These are phyloP conservation scores for Exophiala lecanii-corni DNA, from an alignment of 2,329 filamentous ascomycete species.

Conservation along the genomic window DNA sequence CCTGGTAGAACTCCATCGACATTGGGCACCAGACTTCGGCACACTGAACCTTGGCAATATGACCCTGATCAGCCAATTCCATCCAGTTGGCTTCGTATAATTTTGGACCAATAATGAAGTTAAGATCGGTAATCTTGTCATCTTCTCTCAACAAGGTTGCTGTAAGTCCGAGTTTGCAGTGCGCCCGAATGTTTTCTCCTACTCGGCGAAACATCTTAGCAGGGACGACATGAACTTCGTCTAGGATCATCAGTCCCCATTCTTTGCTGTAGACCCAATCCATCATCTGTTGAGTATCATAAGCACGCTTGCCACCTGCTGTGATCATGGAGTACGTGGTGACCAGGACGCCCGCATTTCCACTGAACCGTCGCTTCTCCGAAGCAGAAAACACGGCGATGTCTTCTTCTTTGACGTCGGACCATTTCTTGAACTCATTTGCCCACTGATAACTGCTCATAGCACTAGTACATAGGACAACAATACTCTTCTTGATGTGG, in stretches of 20 bases:
- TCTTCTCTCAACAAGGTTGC: slow-evolving; percentile 93
- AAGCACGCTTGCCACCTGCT: slow-evolving; percentile 72
- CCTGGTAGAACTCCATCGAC: slow-evolving; percentile 96
- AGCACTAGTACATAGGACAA: slow-evolving; percentile 91
- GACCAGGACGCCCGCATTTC: slow-evolving; percentile 92
- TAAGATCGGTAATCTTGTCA: slow-evolving; percentile 95
- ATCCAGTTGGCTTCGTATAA: slow-evolving; percentile 99
- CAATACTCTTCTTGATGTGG: slow-evolving; percentile 93
- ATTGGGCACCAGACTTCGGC: slow-evolving; percentile 99
- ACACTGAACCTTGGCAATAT: slow-evolving; percentile 95
- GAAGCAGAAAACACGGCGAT: slow-evolving; percentile 94
- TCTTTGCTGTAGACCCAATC: slow-evolving; percentile 82
- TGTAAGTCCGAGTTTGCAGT: slow-evolving; percentile 90
- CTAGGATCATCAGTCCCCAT: slow-evolving; percentile 95
- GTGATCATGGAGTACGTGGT: slow-evolving; percentile 98
- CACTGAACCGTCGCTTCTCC: slow-evolving; percentile 77
- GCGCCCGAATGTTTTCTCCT: slow-evolving; percentile 86
- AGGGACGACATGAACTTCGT: slow-evolving; percentile 97
- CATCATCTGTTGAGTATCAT: slow-evolving; percentile 97
- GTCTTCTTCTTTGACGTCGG: slow-evolving; percentile 91
- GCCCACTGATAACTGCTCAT: slow-evolving; percentile 99
- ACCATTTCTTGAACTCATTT: slow-evolving; percentile 96
- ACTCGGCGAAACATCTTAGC: slow-evolving; percentile 95
- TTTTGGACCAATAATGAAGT: slow-evolving; percentile 96
- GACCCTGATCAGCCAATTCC: slow-evolving; percentile 92